These are phyloP conservation scores for Leccinum rimulosum DNA, from an alignment of 768 basidiomycete genomes.

Conservation along the genomic window DNA sequence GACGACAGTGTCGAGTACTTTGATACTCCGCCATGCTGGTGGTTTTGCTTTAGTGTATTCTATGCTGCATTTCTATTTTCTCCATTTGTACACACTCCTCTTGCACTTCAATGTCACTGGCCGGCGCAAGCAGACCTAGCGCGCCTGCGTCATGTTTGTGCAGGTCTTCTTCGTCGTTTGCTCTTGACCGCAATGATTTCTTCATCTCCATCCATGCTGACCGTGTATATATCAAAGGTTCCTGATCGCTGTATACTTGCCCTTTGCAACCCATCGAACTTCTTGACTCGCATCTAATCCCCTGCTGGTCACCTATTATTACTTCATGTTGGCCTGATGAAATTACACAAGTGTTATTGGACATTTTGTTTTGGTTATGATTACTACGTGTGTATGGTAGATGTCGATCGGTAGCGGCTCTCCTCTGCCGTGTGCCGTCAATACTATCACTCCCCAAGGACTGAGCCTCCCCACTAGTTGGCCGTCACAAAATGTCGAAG, in stretches of 20 bases:
- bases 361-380: neutral
- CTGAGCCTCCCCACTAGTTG: too few species aligned
- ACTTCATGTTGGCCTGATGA: constrained; percentile 11
- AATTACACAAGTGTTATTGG: constrained; percentile 15
- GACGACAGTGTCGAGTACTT: constrained; percentile 22
- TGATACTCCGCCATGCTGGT: constrained; percentile 34
- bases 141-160: neutral
- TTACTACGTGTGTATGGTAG: too few species aligned
- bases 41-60: constrained; percentile 37
- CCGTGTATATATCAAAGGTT: constrained; percentile 31
- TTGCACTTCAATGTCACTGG: constrained; percentile 34
- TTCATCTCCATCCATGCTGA: constrained; percentile 17
- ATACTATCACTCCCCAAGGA: too few species aligned
- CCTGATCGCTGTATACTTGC: constrained; percentile 29
- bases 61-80: constrained; percentile 43
- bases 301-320: constrained; percentile 20
- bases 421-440: too few species aligned
- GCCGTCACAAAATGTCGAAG: too few species aligned
- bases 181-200: constrained; percentile 3
- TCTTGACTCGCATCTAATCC: constrained; percentile 34
- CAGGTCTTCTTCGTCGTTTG: constrained; percentile 8
- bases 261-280: constrained; percentile 7
- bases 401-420: neutral
- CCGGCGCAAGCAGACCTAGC: constrained; percentile 30
- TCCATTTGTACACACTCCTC: constrained; percentile 43